Conservation (phyloP, 495 filamentous ascomycete genomes). For the Hyaloscypha finlandica region DNA sequence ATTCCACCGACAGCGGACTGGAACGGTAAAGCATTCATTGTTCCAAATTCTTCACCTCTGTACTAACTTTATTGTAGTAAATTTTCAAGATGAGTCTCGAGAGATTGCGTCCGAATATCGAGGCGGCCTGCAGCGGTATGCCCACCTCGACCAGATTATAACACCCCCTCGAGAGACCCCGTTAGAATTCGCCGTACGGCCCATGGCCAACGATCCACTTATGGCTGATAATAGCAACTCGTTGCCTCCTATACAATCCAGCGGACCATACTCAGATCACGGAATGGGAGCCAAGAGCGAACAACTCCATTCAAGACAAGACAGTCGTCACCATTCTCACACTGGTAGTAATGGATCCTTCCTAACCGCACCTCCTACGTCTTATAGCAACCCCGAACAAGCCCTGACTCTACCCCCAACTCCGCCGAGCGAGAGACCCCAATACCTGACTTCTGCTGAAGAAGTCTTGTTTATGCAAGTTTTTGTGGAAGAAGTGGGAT, state of each 20-base stretch:
- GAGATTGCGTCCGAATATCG: slow-evolving; percentile 91
- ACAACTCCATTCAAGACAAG: slow-evolving; percentile 25
- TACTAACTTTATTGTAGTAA: slow-evolving; percentile 42
- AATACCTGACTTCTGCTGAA: slow-evolving; percentile 68
- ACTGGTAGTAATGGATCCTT: slow-evolving; percentile 23
- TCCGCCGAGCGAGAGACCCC: slow-evolving; percentile 52
- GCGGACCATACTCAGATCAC: slow-evolving; percentile 26
- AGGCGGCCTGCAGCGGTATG: slow-evolving; percentile 77
- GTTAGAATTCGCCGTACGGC: slow-evolving; percentile 21
- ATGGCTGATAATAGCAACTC: slow-evolving; percentile 18
- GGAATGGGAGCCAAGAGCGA: slow-evolving; percentile 21
- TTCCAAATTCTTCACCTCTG: background rate
- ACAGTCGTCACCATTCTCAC: slow-evolving; percentile 30
- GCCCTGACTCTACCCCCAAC: slow-evolving; percentile 53
- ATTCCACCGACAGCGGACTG: slow-evolving; percentile 64
- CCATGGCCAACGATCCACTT: slow-evolving; percentile 22
- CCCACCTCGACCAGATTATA: slow-evolving; percentile 47
- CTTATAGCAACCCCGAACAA: slow-evolving; percentile 40
- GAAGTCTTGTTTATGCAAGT: slow-evolving; percentile 85
- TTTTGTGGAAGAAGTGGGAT: slow-evolving; percentile 86
- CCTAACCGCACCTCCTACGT: slow-evolving; percentile 22
- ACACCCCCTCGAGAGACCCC: slow-evolving; percentile 32
- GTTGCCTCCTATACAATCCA: slow-evolving; percentile 32
- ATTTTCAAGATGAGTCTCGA: slow-evolving; percentile 87
- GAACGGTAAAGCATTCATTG: slow-evolving; percentile 49